Evolutionary conservation across 139 green algal species (phyloP).

Genomic region (Zygnema cylindricum): DNA sequence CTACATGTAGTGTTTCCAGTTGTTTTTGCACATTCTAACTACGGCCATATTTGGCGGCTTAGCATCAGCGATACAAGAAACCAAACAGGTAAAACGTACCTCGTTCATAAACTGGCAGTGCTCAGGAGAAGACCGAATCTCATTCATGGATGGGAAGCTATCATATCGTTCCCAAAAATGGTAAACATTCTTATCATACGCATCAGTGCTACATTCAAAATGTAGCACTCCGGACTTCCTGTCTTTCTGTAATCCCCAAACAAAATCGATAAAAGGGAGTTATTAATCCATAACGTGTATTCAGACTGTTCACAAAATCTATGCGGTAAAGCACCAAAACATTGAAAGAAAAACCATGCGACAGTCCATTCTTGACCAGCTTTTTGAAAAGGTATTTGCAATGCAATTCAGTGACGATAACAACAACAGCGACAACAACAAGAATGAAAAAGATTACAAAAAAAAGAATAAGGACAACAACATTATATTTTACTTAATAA

Average conservation of each 20-base stretch:
- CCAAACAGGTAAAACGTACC: slow-evolving; percentile 22
- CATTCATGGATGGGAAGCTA: slow-evolving; percentile 45
- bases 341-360: too few species aligned
- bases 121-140: slow-evolving; percentile 30
- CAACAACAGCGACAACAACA: too few species aligned
- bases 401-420: too few species aligned
- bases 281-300: neutral
- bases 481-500: too few species aligned
- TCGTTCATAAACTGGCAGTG: slow-evolving; percentile 54
- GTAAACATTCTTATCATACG: slow-evolving; percentile 55
- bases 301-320: neutral
- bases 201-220: slow-evolving; percentile 56
- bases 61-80: too few species aligned
- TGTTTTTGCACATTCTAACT: too few species aligned
- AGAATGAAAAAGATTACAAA: too few species aligned
- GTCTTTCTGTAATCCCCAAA: slow-evolving; percentile 31
- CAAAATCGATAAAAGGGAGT: neutral
- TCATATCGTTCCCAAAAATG: slow-evolving; percentile 62
- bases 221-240: slow-evolving; percentile 28
- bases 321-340: neutral
- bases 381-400: too few species aligned
- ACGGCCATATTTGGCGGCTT: too few species aligned
- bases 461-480: too few species aligned
- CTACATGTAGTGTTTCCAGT: too few species aligned
- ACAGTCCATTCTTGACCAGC: too few species aligned